Evolutionary conservation across 495 filamentous ascomycete species (phyloP).

Genomic region (Aspergillus leporis): DNA sequence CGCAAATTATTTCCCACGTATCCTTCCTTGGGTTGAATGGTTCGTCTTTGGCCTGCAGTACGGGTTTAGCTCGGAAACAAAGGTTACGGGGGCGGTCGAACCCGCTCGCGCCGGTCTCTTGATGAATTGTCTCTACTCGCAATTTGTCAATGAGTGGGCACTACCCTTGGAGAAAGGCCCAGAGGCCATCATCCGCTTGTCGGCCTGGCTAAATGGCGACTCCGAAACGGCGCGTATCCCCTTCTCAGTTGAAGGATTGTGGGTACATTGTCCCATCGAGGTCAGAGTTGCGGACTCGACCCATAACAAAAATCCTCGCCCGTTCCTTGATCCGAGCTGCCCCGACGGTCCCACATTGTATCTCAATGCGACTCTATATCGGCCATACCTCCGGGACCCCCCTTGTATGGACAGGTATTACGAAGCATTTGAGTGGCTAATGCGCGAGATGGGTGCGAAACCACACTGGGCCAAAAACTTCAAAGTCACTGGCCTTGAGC

Average conservation of each 20-base stretch:
- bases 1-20: constrained; percentile 71
- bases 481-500: constrained; percentile 49
- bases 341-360: constrained; percentile 78
- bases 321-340: constrained; percentile 75
- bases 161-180: constrained; percentile 86
- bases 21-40: constrained; percentile 87
- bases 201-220: constrained; percentile 78
- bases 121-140: constrained; percentile 95
- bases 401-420: constrained; percentile 81
- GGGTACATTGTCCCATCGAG: constrained; percentile 91
- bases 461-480: constrained; percentile 99
- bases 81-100: constrained; percentile 71
- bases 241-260: constrained; percentile 73
- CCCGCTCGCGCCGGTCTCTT: constrained; percentile 75
- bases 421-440: constrained; percentile 91
- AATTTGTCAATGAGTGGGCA: constrained; percentile 98
- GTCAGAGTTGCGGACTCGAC: constrained; percentile 83
- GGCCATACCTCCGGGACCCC: constrained; percentile 81
- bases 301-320: constrained; percentile 53
- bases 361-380: constrained; percentile 93
- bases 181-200: constrained; percentile 80
- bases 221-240: constrained; percentile 64
- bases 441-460: constrained; percentile 84
- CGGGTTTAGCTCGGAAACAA: constrained; percentile 70
- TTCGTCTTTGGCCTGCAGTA: constrained; percentile 96